Base-by-base conservation (phyloP, 2,329 filamentous ascomycete genomes). In the Acephala macrosclerotiorum region DNA sequence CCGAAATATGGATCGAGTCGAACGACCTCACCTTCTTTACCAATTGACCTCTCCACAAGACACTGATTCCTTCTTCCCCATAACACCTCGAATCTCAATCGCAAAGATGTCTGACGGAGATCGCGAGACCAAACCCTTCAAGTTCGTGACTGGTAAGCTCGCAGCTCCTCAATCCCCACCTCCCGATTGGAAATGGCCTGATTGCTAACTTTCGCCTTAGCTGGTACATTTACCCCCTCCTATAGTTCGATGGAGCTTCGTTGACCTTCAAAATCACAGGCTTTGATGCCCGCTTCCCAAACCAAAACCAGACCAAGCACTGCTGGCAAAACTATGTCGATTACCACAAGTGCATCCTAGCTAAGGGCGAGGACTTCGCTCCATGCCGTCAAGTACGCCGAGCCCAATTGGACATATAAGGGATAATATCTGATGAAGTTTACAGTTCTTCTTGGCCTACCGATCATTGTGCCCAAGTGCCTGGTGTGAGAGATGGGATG, bases 251-350 rank as follows among this genome's bases (percentile, higher is more conserved):
- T 47, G 5, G 49, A 29, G 42, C 47, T 22, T 45, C 40, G 72
- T 70, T 74, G 68, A 73, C 66, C 58, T 57, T 64, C 42, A 14
- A 49, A 38, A 66, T 33, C 58, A 71, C 77, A 97, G 96, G 96
- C 87, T 97, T 96, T 86, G 96, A 99, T 81, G 96, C 96, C 83
- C 95, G 96, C 82, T 99, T 98, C 86, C 96, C 96, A 79, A 97
- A 99, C 87, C 85, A 89, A 87, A 99, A 99, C 87, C 93, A 96
- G 86, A 91, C 94, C 84, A 97, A 97, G 91, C 94, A 99, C 89
- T 99, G 96, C 93, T 99, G 96, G 96, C 96, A 99, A 83, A 99
- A 99, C 89, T 99, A 99, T 85, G 96, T 99, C 85, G 96, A 99
- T 84, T 98, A 99, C 88, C 93, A 99, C 90, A 99, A 99, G 89